Percentiles rank a stretch among this genome's conserved stretches.
Conservation (phyloP, 805 yeast genomes). For the Wickerhamomyces ciferrii region DNA sequence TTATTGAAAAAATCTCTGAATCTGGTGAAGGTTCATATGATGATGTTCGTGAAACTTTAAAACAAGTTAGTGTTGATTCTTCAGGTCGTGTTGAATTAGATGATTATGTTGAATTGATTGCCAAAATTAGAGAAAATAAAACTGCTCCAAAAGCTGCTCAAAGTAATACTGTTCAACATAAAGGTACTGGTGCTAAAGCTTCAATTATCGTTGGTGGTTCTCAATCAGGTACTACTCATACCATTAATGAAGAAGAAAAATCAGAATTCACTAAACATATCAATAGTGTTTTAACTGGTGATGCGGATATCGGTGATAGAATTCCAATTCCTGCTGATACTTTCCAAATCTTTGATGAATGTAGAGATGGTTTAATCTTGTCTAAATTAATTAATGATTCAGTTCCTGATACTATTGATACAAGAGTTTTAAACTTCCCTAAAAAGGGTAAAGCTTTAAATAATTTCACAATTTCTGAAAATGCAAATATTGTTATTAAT, state of each 20-base stretch:
- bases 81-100: slow-evolving; percentile 96
- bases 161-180: slow-evolving; percentile 35
- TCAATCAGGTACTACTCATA: slow-evolving; percentile 90
- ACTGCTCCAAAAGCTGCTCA: slow-evolving; percentile 25
- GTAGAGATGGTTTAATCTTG: slow-evolving; percentile 89
- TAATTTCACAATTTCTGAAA: slow-evolving; percentile 93
- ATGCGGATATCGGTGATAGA: slow-evolving; percentile 74
- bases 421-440: slow-evolving; percentile 91
- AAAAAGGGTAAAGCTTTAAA: slow-evolving; percentile 76
- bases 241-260: slow-evolving; percentile 96
- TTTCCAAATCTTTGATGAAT: slow-evolving; percentile 94
- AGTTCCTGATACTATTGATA: slow-evolving; percentile 97
- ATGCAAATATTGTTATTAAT: slow-evolving; percentile 95
- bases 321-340: slow-evolving; percentile 91
- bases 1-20: slow-evolving; percentile 75
- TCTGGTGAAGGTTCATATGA: slow-evolving; percentile 83
- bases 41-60: slow-evolving; percentile 89
- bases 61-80: slow-evolving; percentile 88
- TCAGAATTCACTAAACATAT: slow-evolving; percentile 94
- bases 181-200: slow-evolving; percentile 55
- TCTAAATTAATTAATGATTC: slow-evolving; percentile 95
- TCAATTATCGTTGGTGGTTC: slow-evolving; percentile 81
- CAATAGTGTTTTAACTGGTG: slow-evolving; percentile 87
- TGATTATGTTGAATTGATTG: slow-evolving; percentile 81
- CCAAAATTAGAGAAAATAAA: slow-evolving; percentile 63